Evolutionary conservation across 208 protist species (phyloP), one percentile per base, ranked within the genome.

Genomic region (Trichomonas tenax): DNA sequence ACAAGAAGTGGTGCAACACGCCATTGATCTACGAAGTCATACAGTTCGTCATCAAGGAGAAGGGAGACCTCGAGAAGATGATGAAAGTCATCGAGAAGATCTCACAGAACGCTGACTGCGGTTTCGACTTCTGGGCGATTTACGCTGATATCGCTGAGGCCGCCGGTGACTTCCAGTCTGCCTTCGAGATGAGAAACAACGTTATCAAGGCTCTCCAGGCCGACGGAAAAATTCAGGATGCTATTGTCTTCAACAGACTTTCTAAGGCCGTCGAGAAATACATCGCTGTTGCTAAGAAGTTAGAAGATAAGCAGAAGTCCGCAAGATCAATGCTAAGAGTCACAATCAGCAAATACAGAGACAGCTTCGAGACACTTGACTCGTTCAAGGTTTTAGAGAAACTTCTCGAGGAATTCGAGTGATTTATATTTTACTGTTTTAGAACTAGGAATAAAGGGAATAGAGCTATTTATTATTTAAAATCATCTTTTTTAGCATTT

Each of bases 51-150:
- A 38, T 93, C 6, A 23, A 48, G 51, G 34, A 93, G 4, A 93
- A 93, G 51, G 86, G 86, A 4, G 86, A 93, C 44, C 4, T 51
- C 0, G 0, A 93, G n/a, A 23, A 41, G 38, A n/a, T 93, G 2
- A 14, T 93, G 2, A 48, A 93, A 6, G 44, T 38, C 14, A 48
- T 93, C 14, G 86, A 93, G 8, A 14, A 41, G 17, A 93, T 93
- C 38, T 26, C 86, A 38, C 86, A 93, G 51, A 93, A 51, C 31
- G 86, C 86, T 44, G 86, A 93, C 46, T 93, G 86, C 44, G 86
- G 86, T 58, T 93, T 93, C n/a, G 86, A 93, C 31, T 93, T 93
- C n/a, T 93, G 86, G 86, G n/a, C 86, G 0, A 93, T 93, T 51
- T 93, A 51, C 36, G 86, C 86, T 51, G 86, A 93, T 93, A 51